Conservation (phyloP, 805 yeast species). For the Lipomyces japonicus region DNA sequence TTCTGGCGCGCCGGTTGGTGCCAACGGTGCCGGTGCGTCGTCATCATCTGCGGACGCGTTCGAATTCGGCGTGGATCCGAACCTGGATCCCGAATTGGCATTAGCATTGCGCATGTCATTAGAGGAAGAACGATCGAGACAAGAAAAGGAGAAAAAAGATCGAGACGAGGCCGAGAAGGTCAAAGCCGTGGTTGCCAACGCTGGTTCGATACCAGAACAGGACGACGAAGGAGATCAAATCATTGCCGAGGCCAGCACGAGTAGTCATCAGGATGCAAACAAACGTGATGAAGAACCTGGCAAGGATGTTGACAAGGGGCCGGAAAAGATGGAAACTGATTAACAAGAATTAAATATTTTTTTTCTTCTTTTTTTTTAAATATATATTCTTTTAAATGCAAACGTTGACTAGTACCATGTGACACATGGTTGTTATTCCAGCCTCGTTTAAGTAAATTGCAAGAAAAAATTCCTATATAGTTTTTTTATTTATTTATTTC, state of each 20-base stretch:
- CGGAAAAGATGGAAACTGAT: slow-evolving; percentile 26
- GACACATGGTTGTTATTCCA: too few species aligned
- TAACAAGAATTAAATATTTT: not conserved
- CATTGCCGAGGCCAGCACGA: slow-evolving; percentile 1
- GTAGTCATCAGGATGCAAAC: not conserved
- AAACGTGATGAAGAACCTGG: slow-evolving; percentile 2
- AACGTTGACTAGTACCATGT: too few species aligned
- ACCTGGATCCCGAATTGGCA: slow-evolving; percentile 95
- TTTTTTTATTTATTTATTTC: not conserved
- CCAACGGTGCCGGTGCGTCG: slow-evolving; percentile 40
- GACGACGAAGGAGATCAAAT: slow-evolving; percentile 21
- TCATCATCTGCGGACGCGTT: slow-evolving; percentile 45
- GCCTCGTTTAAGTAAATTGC: not conserved
- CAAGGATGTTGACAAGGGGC: slow-evolving; percentile 10
- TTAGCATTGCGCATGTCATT: slow-evolving; percentile 89
- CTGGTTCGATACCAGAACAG: slow-evolving; percentile 14
- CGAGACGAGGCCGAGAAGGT: slow-evolving; percentile 16
- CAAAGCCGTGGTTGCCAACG: slow-evolving; percentile 1
- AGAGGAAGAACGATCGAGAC: slow-evolving; percentile 92
- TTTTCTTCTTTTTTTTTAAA: too few species aligned
- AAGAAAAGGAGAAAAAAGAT: slow-evolving; percentile 51
- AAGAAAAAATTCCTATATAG: slow-evolving; percentile 1
- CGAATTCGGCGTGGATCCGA: slow-evolving; percentile 76
- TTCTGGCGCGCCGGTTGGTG: slow-evolving; percentile 44
- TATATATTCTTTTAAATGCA: too few species aligned